Evolutionary conservation across 768 basidiomycete species (phyloP).

Genomic region (Amanita inopinata): DNA sequence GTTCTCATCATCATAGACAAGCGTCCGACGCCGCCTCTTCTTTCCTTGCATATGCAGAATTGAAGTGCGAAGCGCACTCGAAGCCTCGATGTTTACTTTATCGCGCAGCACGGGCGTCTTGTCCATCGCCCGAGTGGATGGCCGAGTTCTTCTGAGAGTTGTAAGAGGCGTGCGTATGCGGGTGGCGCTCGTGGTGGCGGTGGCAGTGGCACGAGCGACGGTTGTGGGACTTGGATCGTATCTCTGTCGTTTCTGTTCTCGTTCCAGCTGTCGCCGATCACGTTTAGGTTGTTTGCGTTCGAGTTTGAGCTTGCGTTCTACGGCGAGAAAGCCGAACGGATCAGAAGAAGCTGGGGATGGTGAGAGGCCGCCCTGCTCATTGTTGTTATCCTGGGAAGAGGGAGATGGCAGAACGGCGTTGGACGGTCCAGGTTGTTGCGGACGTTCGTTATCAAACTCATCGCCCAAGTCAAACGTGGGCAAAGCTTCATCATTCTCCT

Average conservation of each 20-base stretch:
- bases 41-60: background rate
- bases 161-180: too few relatives aligned
- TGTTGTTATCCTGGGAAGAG: background rate
- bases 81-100: background rate
- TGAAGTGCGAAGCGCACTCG: background rate
- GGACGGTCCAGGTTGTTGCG: background rate
- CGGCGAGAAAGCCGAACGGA: conserved; percentile 49
- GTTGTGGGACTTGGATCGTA: background rate
- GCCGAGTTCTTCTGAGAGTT: too few relatives aligned
- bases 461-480: background rate
- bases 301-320: conserved; percentile 40
- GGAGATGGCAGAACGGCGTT: background rate
- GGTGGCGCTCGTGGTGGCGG: background rate
- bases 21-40: background rate
- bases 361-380: background rate
- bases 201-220: background rate
- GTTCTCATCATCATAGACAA: conserved; percentile 1
- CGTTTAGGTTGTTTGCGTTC: conserved; percentile 20
- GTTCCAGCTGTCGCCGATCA: background rate
- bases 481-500: background rate
- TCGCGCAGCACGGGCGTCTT: background rate
- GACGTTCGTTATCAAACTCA: background rate
- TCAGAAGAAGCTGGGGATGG: conserved; percentile 27
- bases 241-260: background rate
- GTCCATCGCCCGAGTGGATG: too few relatives aligned